Base-by-base conservation (phyloP, 208 protist genomes). In the Leishmania major region DNA sequence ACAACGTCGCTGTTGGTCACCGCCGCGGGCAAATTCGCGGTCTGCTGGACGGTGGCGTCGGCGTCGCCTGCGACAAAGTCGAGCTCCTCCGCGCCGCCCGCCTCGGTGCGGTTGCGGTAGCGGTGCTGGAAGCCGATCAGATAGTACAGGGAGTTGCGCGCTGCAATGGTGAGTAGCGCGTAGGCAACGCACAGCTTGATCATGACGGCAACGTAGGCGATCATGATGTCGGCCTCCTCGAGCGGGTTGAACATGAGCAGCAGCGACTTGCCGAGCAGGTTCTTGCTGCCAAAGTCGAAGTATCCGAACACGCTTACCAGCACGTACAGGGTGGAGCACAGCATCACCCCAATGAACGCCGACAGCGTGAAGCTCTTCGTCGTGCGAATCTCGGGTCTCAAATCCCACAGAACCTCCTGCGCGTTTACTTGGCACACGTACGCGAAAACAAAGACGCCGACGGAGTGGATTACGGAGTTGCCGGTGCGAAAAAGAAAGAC, bases 181-280 rank as follows among this genome's bases (percentile, higher is more conserved):
- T 92, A 95, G 10, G 84, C 84, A 47, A 91, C 88, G 75, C 88
- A 92, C 53, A 95, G 79, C 79, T 93, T 95, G 55, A 95, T 37
- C 66, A 91, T 57, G 28, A 96, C 78, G 51, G 82, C 89, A n/a
- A 93, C 75, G 81, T 90, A 93, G 25, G 84, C 87, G 28, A 92
- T 55, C 47, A 85, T 79, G 47, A 95, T 64, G 40, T 89, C 80
- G 13, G 45, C 73, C 47, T 94, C 89, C 8, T 87, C 55, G 22
- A 89, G 37, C 6, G 93, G 91, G 82, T 92, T 80, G 85, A 91
- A 95, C 77, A 88, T 84, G 28, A 78, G 82, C 49, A 96, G 77
- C 37, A 94, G 88, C 45, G 89, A 91, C 31, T 87, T 90, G 77
- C 75, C 69, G 2, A 71, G 71, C 51, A 87, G 84, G 19, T 84